phyloP scores from a whole-genome alignment of 2,329 filamentous ascomycete species.

The Ilyonectria destructans region DNA sequence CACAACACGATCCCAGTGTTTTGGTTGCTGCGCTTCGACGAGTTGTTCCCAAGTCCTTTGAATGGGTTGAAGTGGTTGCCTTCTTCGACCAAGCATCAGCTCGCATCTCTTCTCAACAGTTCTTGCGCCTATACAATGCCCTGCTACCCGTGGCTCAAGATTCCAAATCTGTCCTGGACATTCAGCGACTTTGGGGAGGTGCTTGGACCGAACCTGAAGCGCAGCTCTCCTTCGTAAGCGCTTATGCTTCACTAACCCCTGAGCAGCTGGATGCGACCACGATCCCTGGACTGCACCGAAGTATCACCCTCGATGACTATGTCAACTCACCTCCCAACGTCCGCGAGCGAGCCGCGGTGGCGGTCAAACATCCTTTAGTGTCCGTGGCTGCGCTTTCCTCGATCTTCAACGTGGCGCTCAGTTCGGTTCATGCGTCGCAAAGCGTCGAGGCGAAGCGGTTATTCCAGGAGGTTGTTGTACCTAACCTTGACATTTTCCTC shows the following conservation, averaged over 20 bases:
- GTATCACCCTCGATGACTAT: slow-evolving; percentile 78
- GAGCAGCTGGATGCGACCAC: slow-evolving; percentile 87
- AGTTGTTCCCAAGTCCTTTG: slow-evolving; percentile 75
- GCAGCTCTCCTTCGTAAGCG: slow-evolving; percentile 93
- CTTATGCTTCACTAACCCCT: slow-evolving; percentile 83
- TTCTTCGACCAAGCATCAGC: slow-evolving; percentile 87
- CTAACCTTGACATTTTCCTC: slow-evolving; percentile 84
- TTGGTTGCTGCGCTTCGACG: slow-evolving; percentile 76
- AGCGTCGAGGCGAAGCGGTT: slow-evolving; percentile 76
- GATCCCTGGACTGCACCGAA: slow-evolving; percentile 85
- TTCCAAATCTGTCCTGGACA: slow-evolving; percentile 74
- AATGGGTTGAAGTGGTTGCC: slow-evolving; percentile 81
- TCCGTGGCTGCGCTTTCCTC: slow-evolving; percentile 87
- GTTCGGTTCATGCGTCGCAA: slow-evolving; percentile 74
- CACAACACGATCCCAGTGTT: slow-evolving; percentile 66
- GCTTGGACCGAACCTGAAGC: slow-evolving; percentile 89
- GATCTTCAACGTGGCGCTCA: slow-evolving; percentile 77
- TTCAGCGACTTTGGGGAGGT: slow-evolving; percentile 93
- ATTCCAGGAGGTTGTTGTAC: slow-evolving; percentile 78
- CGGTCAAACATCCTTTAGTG: slow-evolving; percentile 88
- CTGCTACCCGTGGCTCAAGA: slow-evolving; percentile 80
- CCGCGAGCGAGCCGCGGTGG: slow-evolving; percentile 70
- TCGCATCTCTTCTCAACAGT: slow-evolving; percentile 84
- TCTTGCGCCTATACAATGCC: slow-evolving; percentile 85
- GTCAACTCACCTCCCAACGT: slow-evolving; percentile 65